Conservation (phyloP, 2,329 filamentous ascomycete species). For the Hymenoscyphus infarciens region DNA sequence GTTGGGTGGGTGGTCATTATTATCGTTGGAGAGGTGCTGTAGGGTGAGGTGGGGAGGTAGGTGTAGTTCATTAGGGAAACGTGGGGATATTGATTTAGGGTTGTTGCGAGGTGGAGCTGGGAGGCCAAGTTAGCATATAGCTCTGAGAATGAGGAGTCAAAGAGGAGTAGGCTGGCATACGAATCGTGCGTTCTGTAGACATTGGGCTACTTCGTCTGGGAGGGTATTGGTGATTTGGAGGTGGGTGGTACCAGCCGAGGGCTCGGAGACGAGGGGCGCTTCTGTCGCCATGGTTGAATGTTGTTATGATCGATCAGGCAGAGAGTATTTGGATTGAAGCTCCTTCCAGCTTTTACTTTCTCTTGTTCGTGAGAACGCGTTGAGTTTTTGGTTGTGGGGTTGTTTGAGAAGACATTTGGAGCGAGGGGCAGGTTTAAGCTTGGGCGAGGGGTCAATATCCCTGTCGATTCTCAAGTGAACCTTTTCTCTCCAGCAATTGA, state of each 20-base stretch:
- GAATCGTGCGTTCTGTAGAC: constrained; percentile 91
- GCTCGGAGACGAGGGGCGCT: constrained; percentile 70
- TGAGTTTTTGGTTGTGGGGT: neutral
- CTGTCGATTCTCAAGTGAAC: neutral
- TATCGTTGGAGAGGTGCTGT: constrained; percentile 71
- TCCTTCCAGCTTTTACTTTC: neutral
- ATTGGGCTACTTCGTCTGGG: constrained; percentile 82
- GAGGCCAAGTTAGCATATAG: constrained; percentile 2
- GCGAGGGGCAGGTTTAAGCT: neutral
- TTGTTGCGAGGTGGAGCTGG: constrained; percentile 93
- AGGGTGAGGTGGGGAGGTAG: constrained; percentile 78
- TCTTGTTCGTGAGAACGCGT: neutral
- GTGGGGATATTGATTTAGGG: constrained; percentile 76
- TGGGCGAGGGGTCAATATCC: neutral
- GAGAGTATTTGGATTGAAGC: neutral
- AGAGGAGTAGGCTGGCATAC: constrained; percentile 48
- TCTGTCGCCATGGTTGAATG: constrained; percentile 34
- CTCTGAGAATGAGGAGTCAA: constrained; percentile 12
- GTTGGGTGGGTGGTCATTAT: constrained; percentile 87
- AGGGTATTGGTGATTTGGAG: constrained; percentile 62
- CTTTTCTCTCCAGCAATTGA: neutral
- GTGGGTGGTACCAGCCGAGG: constrained; percentile 69
- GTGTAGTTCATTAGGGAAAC: constrained; percentile 99
- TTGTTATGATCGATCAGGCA: neutral
- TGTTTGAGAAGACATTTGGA: neutral